Evolutionary conservation across 805 yeast genomes (phyloP).

Genomic region (Nakazawaea sp.): DNA sequence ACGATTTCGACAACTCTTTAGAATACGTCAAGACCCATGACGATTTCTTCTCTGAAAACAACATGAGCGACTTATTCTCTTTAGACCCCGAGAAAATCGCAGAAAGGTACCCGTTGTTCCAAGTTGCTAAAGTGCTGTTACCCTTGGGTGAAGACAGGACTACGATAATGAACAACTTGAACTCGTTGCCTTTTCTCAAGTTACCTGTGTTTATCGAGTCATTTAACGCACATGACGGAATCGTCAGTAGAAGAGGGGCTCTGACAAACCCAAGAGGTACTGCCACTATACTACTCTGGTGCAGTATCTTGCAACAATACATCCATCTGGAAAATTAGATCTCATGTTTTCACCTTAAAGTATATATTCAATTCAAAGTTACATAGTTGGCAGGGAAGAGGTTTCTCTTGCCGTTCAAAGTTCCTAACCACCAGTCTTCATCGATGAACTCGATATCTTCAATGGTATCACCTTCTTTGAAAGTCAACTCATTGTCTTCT

Average conservation of each 20-base stretch:
- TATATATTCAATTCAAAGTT: constrained; percentile 13
- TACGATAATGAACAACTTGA: constrained; percentile 46
- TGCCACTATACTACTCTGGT: constrained; percentile 46
- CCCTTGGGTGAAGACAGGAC: constrained; percentile 28
- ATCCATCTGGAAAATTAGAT: background rate
- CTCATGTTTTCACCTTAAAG: too few species aligned
- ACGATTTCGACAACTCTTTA: background rate
- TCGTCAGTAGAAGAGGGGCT: constrained; percentile 71
- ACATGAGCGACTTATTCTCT: background rate
- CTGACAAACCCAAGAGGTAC: constrained; percentile 43
- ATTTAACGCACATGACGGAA: constrained; percentile 80
- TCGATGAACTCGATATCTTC: constrained; percentile 81
- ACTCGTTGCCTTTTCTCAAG: constrained; percentile 67
- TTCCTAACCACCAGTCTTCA: constrained; percentile 98
- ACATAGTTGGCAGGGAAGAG: constrained; percentile 93
- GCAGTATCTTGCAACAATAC: constrained; percentile 14
- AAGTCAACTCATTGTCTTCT: constrained; percentile 86
- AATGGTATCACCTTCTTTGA: constrained; percentile 78
- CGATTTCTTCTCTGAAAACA: constrained; percentile 1
- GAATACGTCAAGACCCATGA: constrained; percentile 1
- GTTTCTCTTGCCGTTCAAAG: constrained; percentile 68
- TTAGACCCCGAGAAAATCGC: background rate
- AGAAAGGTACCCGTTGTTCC: constrained; percentile 1
- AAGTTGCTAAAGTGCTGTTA: constrained; percentile 2
- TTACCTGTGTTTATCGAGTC: constrained; percentile 66